Conservation (phyloP, 176 grass and related monocot genomes). For the Elaeis guineensis region DNA sequence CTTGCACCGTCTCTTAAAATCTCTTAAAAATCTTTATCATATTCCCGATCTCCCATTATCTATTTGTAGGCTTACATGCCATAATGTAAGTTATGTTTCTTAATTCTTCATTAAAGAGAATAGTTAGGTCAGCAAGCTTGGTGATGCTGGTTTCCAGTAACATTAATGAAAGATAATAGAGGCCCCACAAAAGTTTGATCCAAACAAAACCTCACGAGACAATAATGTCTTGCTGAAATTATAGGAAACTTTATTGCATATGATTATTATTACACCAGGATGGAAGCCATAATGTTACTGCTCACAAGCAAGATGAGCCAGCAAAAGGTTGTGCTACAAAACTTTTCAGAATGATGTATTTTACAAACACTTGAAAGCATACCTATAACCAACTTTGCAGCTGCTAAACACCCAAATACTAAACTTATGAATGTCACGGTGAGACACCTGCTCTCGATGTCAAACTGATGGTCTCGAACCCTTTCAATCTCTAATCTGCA, state of each 20-base stretch:
- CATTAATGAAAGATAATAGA: too few species aligned
- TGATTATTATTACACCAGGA: conserved; percentile 54
- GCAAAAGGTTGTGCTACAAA: conserved; percentile 51
- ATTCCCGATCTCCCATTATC: too few species aligned
- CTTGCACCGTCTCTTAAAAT: too few species aligned
- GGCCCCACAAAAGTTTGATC: too few species aligned
- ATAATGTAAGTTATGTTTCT: too few species aligned
- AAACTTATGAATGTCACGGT: conserved; percentile 81
- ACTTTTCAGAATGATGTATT: conserved; percentile 43
- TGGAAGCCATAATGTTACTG: conserved; percentile 66
- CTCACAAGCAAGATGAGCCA: conserved; percentile 82
- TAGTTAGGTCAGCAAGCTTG: too few species aligned
- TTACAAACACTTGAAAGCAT: conserved; percentile 54
- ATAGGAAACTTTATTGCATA: conserved; percentile 18
- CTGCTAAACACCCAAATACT: conserved; percentile 69
- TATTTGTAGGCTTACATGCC: too few species aligned
- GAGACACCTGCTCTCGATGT: conserved; percentile 78
- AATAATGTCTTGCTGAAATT: conserved; percentile 11
- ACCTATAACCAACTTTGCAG: conserved; percentile 58
- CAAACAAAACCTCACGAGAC: conserved; percentile 6
- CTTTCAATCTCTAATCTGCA: conserved; percentile 65
- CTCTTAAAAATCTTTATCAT: too few species aligned
- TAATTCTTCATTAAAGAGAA: too few species aligned
- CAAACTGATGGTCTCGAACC: conserved; percentile 48
- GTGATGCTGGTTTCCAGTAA: too few species aligned